Evolutionary conservation across 352 stramenopile genomes (phyloP), one percentile per base, ranked within the genome.

Genomic region (Pythium monospermum): DNA sequence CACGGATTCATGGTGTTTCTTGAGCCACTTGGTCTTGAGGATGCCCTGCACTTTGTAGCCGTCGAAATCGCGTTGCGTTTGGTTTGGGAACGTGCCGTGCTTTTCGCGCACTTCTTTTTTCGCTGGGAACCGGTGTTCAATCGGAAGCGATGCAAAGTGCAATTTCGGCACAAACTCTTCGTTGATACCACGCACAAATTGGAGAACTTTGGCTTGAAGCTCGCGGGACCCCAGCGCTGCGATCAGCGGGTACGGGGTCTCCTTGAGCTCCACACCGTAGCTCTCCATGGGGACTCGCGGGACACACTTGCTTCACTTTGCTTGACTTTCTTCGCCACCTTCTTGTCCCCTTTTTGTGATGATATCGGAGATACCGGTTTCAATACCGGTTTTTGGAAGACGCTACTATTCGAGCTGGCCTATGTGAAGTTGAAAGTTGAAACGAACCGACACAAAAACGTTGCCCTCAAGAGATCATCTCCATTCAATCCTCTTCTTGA

Each of bases 21-120:
- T 92, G 38, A 95, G 58, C 84, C 84, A 95, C 26, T 70, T 65
- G 19, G 72, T 61, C 54, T 95, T 95, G 42, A 93, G 62, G 13
- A 95, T 65, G 8, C 84, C 84, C 32, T 85, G 66, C 19, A 79
- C 68, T 8, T 51, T 52, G 64, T 87, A 85, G 33, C 76, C 72
- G n/a, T 90, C 78, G 45, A 90, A 86, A 63, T 90, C 78, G 38
- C 81, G 76, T 66, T 92, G 81, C 47, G 73, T 87, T 60, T 92
- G 81, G 61, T 83, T 88, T 13, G 79, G 76, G 56, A 91, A 91
- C 18, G 79, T 90, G 18, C 77, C 82, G 55, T 89, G 79, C 53
- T 93, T 91, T 66, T 93, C 80, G 42, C 80, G 75, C 25, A 90
- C 61, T 54, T 91, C 82, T 53, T 95, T 95, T 58, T 93, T 93